Evolutionary conservation across 441 rosid species (phyloP), one percentile per base, ranked within the genome.

Genomic region (Erodium texanum): DNA sequence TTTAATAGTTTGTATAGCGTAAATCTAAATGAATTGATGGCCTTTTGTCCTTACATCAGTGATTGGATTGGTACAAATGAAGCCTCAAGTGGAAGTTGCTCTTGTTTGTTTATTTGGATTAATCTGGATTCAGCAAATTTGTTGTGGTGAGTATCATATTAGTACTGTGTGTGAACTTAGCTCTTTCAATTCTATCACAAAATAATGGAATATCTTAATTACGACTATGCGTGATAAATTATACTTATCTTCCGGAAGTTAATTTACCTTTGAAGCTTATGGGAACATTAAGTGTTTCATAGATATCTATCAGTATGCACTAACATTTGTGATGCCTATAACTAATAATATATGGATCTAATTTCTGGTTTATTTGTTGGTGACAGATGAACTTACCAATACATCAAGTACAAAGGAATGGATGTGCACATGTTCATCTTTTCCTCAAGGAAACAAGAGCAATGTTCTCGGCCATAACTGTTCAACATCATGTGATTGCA

Each of bases 401-500:
- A 62, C 75, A 74, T 68, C 86, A 32, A 87, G 79, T 32, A 12
- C 75, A 67, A 85, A 64, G 77, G 81, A 80, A 68, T 93, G 95
- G 95, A 83, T 85, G n/a, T 93, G 97, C 67, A 75, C 79, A 0
- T 93, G 99, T 70, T 82, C 85, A 68, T 75, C 82, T 24, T 69
- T 83, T 0, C 22, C 72, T 75, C 80, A 62, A 72, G 77, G 78
- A 68, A 80, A 84, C 72, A 82, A 78, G 76, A 82, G 79, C 68
- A 71, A 66, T 75, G 69, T 82, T 74, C 67, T 78, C 36, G 78
- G 69, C 79, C 85, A 81, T 18, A 89, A 87, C 80, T 93, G 99
- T 81, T 85, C 92, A 24, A 69, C 82, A 48, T 88, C 93, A 74
- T 93, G 99, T 77, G 78, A 86, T 74, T 93, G 99, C 80, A 88